These are phyloP conservation scores for Ophiostoma himal-ulmi DNA, from an alignment of 2,329 filamentous ascomycete genomes.

Conservation along the genomic window DNA sequence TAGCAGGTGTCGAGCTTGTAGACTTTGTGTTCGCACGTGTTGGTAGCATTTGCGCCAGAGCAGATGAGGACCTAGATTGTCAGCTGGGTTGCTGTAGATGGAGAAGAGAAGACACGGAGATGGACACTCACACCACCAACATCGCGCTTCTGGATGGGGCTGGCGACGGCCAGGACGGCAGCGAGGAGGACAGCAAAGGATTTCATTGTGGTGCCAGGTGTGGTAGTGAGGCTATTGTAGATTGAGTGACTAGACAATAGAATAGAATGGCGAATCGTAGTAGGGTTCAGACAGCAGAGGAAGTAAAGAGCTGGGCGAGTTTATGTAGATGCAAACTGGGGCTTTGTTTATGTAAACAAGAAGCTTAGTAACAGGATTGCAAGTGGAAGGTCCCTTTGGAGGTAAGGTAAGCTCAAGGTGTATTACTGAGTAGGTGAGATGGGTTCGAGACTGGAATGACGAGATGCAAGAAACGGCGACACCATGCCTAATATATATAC, in stretches of 20 bases:
- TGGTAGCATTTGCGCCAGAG: constrained; percentile 46
- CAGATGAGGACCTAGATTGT: constrained; percentile 43
- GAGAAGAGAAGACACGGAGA: not conserved
- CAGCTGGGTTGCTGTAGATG: not conserved
- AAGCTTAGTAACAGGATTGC: not conserved
- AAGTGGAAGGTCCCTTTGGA: not conserved
- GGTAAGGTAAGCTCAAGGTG: not conserved
- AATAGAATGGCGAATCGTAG: not conserved
- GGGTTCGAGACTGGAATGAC: not conserved
- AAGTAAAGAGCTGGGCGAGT: not conserved
- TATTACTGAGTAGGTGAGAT: not conserved
- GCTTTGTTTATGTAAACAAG: constrained; percentile 11
- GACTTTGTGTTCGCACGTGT: constrained; percentile 40
- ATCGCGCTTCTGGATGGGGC: constrained; percentile 38
- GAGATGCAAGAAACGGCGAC: not conserved
- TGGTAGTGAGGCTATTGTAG: not conserved
- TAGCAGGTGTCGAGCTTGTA: constrained; percentile 43
- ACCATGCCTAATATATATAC: constrained; percentile 7
- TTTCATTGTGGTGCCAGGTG: constrained; percentile 20
- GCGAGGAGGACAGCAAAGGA: constrained; percentile 21
- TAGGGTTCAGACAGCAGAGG: not conserved
- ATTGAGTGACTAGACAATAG: not conserved
- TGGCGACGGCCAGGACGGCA: constrained; percentile 21
- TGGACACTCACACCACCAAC: constrained; percentile 42
- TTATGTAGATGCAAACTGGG: constrained; percentile 1